A percentile compares a stretch with the other conserved stretches of the same genome.
Conservation (phyloP, 1,284 basidiomycete genomes). For the Calocybe gambosa region DNA sequence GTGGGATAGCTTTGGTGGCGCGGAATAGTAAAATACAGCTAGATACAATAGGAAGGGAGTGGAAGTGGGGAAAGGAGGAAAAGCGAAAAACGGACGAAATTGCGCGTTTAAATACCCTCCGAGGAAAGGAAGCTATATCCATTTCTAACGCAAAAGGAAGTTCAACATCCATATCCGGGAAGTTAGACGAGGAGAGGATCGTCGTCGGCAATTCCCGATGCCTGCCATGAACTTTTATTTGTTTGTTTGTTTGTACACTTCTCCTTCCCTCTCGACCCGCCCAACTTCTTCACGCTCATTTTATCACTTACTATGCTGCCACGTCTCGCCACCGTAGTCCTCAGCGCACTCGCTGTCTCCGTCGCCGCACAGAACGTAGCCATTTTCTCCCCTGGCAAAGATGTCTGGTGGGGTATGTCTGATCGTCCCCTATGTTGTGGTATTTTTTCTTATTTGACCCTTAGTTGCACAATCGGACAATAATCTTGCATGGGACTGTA, state of each 20-base stretch:
- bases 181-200: conserved; percentile 3
- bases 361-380: conserved; percentile 21
- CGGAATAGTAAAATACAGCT: neutral
- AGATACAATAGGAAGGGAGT: conserved; percentile 9
- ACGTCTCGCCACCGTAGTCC: conserved; percentile 10
- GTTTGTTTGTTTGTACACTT: too few species aligned
- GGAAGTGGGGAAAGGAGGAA: conserved; percentile 6
- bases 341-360: conserved; percentile 20
- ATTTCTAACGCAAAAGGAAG: neutral
- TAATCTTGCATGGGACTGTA: conserved; percentile 32
- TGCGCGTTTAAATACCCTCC: too few species aligned
- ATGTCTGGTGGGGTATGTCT: conserved; percentile 35
- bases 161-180: neutral
- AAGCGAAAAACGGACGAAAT: conserved; percentile 7
- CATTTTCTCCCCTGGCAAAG: conserved; percentile 24
- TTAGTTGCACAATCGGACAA: conserved; percentile 32
- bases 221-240: too few species aligned
- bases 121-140: too few species aligned
- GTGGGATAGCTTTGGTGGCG: too few species aligned
- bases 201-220: neutral
- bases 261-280: neutral
- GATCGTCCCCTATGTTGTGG: neutral
- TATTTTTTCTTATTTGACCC: neutral
- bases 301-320: conserved; percentile 13
- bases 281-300: conserved; percentile 8